Conservation (phyloP, 768 basidiomycete species). For the Leucosporidium yakuticum region DNA sequence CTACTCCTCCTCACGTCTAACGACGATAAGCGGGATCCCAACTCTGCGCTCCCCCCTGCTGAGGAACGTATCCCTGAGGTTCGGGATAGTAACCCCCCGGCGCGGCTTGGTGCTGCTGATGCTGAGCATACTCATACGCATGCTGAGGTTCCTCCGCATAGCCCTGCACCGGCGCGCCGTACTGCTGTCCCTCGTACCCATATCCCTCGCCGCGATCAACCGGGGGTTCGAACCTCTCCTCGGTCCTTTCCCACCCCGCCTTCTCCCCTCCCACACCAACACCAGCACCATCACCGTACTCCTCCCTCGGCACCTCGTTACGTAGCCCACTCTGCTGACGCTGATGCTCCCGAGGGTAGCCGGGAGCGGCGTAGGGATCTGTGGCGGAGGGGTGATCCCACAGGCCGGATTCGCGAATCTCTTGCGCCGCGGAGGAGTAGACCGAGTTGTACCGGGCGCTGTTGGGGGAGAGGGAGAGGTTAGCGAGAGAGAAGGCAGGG, state of each 20-base stretch:
- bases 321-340: neutral
- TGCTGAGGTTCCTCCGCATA: too few species aligned
- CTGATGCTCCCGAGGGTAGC: neutral
- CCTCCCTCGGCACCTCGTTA: neutral
- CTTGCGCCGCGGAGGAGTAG: constrained; percentile 26
- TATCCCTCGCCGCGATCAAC: too few species aligned
- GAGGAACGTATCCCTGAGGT: neutral
- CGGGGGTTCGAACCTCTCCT: too few species aligned
- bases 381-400: constrained; percentile 18
- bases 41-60: neutral
- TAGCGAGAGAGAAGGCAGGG: neutral
- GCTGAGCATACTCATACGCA: neutral
- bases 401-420: constrained; percentile 31
- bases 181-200: too few species aligned
- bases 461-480: neutral
- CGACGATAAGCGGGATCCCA: constrained; percentile 1
- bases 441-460: constrained; percentile 32
- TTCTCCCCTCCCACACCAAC: neutral
- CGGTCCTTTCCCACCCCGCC: neutral
- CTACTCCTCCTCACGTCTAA: neutral
- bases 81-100: neutral
- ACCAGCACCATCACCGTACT: neutral
- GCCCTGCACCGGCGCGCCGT: too few species aligned
- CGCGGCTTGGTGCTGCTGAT: neutral
- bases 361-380: neutral